phyloP scores from a whole-genome alignment of 2,329 filamentous ascomycete species.

The Colletotrichum navitas region DNA sequence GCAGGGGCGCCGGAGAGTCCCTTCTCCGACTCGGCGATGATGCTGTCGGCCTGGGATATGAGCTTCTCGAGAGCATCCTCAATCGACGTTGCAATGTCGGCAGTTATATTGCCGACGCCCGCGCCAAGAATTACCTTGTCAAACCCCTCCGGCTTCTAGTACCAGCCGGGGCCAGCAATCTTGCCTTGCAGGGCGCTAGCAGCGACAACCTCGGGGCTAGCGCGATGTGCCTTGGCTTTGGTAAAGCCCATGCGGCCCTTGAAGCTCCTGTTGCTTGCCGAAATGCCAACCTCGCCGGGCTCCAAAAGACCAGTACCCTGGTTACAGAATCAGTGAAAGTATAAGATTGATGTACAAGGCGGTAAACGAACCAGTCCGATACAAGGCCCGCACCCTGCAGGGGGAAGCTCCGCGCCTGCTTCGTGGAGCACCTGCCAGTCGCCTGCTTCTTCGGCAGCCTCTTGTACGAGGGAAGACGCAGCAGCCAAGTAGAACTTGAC shows the following conservation, averaged over 20 bases:
- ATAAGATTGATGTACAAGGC: background rate
- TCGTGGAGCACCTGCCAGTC: conserved; percentile 88
- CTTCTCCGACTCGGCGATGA: conserved; percentile 68
- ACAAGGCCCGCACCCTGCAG: conserved; percentile 84
- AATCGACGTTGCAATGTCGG: conserved; percentile 74
- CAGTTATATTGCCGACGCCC: conserved; percentile 74
- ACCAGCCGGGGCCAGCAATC: conserved; percentile 83
- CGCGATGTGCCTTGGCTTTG: conserved; percentile 86
- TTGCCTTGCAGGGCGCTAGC: conserved; percentile 83
- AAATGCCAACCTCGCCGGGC: conserved; percentile 87
- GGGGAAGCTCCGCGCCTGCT: conserved; percentile 80
- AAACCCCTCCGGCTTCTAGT: conserved; percentile 77
- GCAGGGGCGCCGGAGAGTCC: conserved; percentile 53
- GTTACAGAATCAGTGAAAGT: background rate
- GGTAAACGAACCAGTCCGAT: conserved; percentile 74
- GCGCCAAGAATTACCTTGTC: conserved; percentile 78
- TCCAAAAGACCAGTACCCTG: conserved; percentile 77
- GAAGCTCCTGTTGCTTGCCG: conserved; percentile 88
- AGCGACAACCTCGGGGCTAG: conserved; percentile 90
- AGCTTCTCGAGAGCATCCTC: conserved; percentile 80
- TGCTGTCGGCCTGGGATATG: conserved; percentile 74
- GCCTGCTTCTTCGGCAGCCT: conserved; percentile 80
- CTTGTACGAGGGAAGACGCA: conserved; percentile 83
- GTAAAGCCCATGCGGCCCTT: conserved; percentile 89
- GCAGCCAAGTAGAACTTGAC: conserved; percentile 93